These are phyloP conservation scores for Salvia rosmarinus DNA, from an alignment of 257 asterid genomes.

Conservation along the genomic window DNA sequence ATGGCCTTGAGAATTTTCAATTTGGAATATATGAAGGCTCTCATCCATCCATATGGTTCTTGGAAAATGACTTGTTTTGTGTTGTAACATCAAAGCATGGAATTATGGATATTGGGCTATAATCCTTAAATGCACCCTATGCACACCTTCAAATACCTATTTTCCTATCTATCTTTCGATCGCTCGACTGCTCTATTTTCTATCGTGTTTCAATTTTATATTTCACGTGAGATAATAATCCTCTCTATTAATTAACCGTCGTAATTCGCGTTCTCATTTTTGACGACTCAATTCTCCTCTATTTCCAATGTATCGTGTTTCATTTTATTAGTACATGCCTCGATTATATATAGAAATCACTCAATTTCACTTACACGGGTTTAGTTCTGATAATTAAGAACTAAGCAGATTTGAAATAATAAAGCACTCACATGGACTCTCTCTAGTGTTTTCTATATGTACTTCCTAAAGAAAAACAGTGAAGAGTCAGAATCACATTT, in stretches of 20 bases:
- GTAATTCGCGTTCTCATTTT: too few species aligned
- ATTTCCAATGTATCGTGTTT: not conserved
- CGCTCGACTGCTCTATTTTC: not conserved
- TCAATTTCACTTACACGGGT: too few species aligned
- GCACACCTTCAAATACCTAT: slow-evolving; percentile 21
- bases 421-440: too few species aligned
- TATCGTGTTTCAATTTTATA: not conserved
- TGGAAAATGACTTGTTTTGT: slow-evolving; percentile 38
- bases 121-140: slow-evolving; percentile 32
- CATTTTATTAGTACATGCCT: not conserved
- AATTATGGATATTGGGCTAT: slow-evolving; percentile 18
- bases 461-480: slow-evolving; percentile 46
- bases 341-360: not conserved
- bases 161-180: not conserved
- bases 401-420: too few species aligned
- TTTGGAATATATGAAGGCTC: slow-evolving; percentile 29
- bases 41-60: slow-evolving; percentile 42
- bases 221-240: not conserved
- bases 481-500: slow-evolving; percentile 61
- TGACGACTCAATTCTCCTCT: not conserved
- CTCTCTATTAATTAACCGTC: too few species aligned
- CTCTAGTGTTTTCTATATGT: slow-evolving; percentile 37
- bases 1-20: slow-evolving; percentile 11
- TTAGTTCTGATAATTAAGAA: too few species aligned
- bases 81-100: slow-evolving; percentile 29